Conservation (phyloP, 331 rosid species). For the Rosa hybrid region DNA sequence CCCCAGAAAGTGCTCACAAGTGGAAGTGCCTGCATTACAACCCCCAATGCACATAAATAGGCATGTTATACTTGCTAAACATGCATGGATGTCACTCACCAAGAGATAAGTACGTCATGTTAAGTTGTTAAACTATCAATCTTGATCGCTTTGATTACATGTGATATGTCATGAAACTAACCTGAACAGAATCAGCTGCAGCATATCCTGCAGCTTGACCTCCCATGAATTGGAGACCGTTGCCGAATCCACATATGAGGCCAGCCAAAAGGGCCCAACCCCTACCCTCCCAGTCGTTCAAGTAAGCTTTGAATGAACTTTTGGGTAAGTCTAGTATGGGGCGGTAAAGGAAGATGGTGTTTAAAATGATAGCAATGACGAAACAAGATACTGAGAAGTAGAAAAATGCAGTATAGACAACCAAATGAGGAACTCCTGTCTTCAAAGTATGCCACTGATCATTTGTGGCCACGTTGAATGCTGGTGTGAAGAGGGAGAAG, state of each 20-base stretch:
- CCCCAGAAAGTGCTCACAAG: slow-evolving; percentile 97
- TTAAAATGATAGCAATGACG: slow-evolving; percentile 61
- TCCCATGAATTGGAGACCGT: slow-evolving; percentile 95
- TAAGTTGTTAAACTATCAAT: not conserved
- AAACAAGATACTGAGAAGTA: slow-evolving; percentile 84
- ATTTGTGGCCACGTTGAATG: slow-evolving; percentile 91
- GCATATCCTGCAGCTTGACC: slow-evolving; percentile 99
- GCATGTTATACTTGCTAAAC: not conserved
- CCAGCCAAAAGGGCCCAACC: slow-evolving; percentile 94
- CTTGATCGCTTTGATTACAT: not conserved
- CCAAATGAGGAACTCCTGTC: slow-evolving; percentile 75
- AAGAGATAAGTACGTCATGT: not conserved
- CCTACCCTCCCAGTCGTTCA: slow-evolving; percentile 84
- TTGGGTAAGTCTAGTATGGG: slow-evolving; percentile 68
- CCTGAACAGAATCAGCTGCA: slow-evolving; percentile 97
- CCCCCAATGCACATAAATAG: not conserved
- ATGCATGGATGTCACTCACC: not conserved
- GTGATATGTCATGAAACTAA: slow-evolving; percentile 32
- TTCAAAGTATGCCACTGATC: slow-evolving; percentile 83
- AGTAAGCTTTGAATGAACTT: slow-evolving; percentile 70
- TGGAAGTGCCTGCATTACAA: slow-evolving; percentile 71
- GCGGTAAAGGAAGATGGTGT: slow-evolving; percentile 69
- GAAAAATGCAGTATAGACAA: slow-evolving; percentile 80
- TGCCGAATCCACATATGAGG: slow-evolving; percentile 82
- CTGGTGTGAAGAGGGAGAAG: slow-evolving; percentile 89